These are phyloP conservation scores for Hypocrella siamensis DNA, from an alignment of 2,329 filamentous ascomycete species.

Conservation along the genomic window DNA sequence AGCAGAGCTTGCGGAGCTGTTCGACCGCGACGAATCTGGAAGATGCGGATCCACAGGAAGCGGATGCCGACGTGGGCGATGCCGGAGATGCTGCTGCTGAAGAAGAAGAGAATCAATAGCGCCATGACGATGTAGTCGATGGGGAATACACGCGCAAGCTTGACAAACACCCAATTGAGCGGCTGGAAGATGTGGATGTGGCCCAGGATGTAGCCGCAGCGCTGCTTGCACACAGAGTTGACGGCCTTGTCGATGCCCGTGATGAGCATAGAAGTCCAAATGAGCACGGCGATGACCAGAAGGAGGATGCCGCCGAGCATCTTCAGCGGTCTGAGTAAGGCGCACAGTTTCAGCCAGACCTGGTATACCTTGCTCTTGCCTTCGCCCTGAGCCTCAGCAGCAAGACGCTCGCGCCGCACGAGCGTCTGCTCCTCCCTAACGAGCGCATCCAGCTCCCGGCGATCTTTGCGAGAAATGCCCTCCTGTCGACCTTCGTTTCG, in stretches of 20 bases:
- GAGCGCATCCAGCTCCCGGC: conserved; percentile 74
- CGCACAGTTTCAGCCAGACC: conserved; percentile 65
- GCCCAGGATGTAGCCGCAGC: conserved; percentile 83
- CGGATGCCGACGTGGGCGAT: conserved; percentile 80
- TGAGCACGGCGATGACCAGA: conserved; percentile 54
- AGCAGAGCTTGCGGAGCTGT: conserved; percentile 86
- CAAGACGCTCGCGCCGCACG: conserved; percentile 74
- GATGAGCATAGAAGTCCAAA: conserved; percentile 87
- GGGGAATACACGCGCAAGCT: conserved; percentile 71
- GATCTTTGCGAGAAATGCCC: conserved; percentile 68
- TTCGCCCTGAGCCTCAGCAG: conserved; percentile 66
- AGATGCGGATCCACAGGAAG: conserved; percentile 89
- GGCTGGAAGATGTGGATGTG: conserved; percentile 87
- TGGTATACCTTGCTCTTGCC: conserved; percentile 59
- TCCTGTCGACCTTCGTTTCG: conserved; percentile 63
- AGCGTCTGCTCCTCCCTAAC: conserved; percentile 84
- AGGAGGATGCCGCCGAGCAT: conserved; percentile 70
- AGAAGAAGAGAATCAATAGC: conserved; percentile 71
- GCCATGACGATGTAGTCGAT: conserved; percentile 86
- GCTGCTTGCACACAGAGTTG: conserved; percentile 81
- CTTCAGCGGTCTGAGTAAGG: conserved; percentile 76
- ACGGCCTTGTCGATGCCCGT: conserved; percentile 92
- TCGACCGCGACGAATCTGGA: conserved; percentile 76
- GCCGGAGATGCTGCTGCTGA: conserved; percentile 74
- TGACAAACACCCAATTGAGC: conserved; percentile 68